Conservation (phyloP, 2,329 filamentous ascomycete genomes). For the Fusarium sp. region DNA sequence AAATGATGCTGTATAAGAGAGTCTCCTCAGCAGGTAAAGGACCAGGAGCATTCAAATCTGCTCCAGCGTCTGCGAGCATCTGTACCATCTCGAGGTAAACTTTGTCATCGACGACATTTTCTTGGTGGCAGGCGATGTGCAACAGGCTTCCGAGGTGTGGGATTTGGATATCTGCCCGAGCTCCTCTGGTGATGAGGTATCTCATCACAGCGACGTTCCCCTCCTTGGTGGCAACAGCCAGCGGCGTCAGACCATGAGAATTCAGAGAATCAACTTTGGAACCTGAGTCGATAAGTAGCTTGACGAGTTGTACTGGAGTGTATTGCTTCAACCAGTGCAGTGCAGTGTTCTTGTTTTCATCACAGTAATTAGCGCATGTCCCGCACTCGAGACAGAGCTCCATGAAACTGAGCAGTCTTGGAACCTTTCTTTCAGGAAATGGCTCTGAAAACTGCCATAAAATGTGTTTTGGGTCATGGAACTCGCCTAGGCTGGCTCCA, state of each 20-base stretch:
- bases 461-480: background rate
- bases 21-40: background rate
- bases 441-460: background rate
- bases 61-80: background rate
- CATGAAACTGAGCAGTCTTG: background rate
- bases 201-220: background rate
- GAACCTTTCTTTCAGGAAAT: background rate
- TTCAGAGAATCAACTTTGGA: background rate
- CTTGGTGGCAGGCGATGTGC: background rate
- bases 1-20: background rate
- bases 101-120: background rate
- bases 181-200: constrained; percentile 2
- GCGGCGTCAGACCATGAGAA: background rate
- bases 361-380: background rate
- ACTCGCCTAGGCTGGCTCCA: background rate
- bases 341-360: background rate
- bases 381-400: background rate
- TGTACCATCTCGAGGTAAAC: background rate
- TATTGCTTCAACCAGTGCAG: background rate
- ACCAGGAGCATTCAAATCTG: background rate
- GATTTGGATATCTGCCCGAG: background rate
- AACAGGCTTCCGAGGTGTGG: constrained; percentile 2
- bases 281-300: background rate
- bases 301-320: background rate
- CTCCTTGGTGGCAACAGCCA: background rate